Conservation (phyloP, 2,329 filamentous ascomycete species). For the Clonostachys byssicola region DNA sequence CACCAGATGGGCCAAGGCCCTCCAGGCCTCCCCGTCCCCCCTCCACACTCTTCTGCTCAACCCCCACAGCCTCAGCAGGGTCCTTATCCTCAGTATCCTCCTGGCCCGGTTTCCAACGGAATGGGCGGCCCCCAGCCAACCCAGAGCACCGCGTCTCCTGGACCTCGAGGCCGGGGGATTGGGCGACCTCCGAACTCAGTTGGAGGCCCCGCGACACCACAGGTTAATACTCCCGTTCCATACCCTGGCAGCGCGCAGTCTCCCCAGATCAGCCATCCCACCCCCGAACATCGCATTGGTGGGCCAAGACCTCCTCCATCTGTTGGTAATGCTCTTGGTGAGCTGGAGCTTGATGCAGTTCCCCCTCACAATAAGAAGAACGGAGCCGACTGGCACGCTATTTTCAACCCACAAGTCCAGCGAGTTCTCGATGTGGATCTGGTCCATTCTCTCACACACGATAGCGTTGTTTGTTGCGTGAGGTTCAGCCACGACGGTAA, state of each 20-base stretch:
- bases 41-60: slow-evolving; percentile 56
- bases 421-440: slow-evolving; percentile 90
- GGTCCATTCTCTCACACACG: slow-evolving; percentile 86
- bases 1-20: slow-evolving; percentile 69
- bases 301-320: slow-evolving; percentile 43
- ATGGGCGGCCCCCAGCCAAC: slow-evolving; percentile 76
- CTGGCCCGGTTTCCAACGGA: slow-evolving; percentile 56
- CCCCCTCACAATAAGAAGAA: slow-evolving; percentile 86
- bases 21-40: slow-evolving; percentile 56
- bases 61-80: slow-evolving; percentile 35
- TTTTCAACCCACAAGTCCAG: slow-evolving; percentile 91
- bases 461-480: slow-evolving; percentile 97
- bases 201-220: slow-evolving; percentile 75
- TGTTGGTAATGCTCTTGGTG: slow-evolving; percentile 66
- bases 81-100: slow-evolving; percentile 68
- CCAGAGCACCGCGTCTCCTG: slow-evolving; percentile 81
- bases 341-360: slow-evolving; percentile 82
- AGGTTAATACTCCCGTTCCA: slow-evolving; percentile 83
- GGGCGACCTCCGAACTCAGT: slow-evolving; percentile 58
- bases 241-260: slow-evolving; percentile 81
- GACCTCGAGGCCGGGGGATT: slow-evolving; percentile 63
- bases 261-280: slow-evolving; percentile 83
- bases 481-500: slow-evolving; percentile 95
- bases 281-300: slow-evolving; percentile 60
- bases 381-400: slow-evolving; percentile 88